These are phyloP conservation scores for Eimeria tenella DNA, from an alignment of 169 alveolate species.

Conservation along the genomic window DNA sequence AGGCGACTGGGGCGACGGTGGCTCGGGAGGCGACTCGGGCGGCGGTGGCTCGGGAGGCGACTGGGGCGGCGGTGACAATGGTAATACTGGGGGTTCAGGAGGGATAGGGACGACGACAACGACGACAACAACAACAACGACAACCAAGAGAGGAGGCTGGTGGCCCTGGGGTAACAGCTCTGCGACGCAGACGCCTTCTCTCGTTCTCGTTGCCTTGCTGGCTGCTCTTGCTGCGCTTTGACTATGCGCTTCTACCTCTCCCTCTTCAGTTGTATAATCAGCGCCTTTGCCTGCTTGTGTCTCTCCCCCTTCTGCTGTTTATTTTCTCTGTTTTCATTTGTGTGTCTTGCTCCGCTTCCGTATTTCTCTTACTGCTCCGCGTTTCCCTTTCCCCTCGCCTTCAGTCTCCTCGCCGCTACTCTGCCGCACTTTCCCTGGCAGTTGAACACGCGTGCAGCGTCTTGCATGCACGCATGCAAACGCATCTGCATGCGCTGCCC, in stretches of 20 bases:
- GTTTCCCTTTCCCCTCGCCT: no score
- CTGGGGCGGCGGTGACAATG: neutral
- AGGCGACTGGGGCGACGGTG: neutral
- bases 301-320: no score
- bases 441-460: neutral
- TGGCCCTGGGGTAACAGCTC: neutral
- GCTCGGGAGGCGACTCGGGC: neutral
- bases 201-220: neutral
- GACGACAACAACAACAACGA: neutral
- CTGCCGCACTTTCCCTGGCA: no score
- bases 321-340: no score
- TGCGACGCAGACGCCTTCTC: neutral
- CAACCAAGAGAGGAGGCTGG: neutral
- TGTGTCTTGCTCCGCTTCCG: no score
- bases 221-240: neutral
- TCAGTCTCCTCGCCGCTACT: no score
- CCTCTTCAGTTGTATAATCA: neutral
- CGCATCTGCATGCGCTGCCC: neutral
- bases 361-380: no score
- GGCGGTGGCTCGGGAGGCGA: neutral
- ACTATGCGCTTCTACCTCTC: neutral
- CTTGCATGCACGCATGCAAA: conserved; percentile 3
- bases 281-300: neutral
- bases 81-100: no score
- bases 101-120: neutral